These are phyloP conservation scores for Cinnamomum micranthum DNA, from an alignment of 164 flowering plant genomes.

Conservation along the genomic window DNA sequence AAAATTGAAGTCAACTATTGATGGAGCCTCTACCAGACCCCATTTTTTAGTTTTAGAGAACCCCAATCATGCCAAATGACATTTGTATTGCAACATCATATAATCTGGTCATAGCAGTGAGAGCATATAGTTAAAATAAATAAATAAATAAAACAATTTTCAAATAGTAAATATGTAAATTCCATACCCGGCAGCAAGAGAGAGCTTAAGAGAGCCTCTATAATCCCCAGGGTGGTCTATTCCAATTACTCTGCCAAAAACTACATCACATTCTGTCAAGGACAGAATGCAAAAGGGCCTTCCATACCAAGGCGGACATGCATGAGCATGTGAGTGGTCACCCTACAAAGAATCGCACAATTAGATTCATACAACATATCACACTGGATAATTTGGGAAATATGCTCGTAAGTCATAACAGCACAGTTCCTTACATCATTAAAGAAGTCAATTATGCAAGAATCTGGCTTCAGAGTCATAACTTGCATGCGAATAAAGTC, in stretches of 20 bases:
- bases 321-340: slow-evolving; percentile 79
- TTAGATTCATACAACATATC: not conserved
- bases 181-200: slow-evolving; percentile 73
- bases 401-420: not conserved
- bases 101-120: not conserved
- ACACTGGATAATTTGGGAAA: not conserved
- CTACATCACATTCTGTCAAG: slow-evolving; percentile 79
- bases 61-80: no score
- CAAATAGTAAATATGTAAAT: not conserved
- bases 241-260: slow-evolving; percentile 63
- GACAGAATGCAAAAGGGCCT: slow-evolving; percentile 62
- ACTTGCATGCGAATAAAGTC: slow-evolving; percentile 45
- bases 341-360: slow-evolving; percentile 37
- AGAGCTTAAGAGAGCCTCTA: slow-evolving; percentile 66
- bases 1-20: no score
- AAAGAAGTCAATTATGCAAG: slow-evolving; percentile 64
- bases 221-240: slow-evolving; percentile 68
- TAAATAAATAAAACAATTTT: not conserved
- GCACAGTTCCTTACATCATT: slow-evolving; percentile 46
- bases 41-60: no score
- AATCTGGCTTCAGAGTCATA: slow-evolving; percentile 55
- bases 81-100: no score
- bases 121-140: no score
- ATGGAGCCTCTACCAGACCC: no score
- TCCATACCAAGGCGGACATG: slow-evolving; percentile 63